Evolutionary conservation across 495 filamentous ascomycete genomes (phyloP).

Genomic region (Aspergillus affinis): DNA sequence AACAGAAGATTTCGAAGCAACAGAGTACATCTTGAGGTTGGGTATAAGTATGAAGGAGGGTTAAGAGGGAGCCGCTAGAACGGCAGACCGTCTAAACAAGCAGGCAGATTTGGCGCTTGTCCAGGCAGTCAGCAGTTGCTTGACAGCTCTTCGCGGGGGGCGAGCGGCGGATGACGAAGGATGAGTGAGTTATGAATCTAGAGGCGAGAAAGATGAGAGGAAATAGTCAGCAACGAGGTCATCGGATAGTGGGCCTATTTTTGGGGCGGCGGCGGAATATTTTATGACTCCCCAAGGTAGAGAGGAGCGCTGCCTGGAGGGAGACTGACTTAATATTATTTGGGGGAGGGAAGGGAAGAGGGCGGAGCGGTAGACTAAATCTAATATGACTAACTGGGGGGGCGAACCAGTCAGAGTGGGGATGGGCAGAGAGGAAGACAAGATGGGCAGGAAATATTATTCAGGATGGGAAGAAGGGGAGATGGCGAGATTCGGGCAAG

Average conservation of each 20-base stretch:
- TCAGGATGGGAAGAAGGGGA: constrained; percentile 12
- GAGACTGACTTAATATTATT: background rate
- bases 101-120: constrained; percentile 27
- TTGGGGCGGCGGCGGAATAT: background rate
- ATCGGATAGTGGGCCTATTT: constrained; percentile 7
- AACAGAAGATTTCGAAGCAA: constrained; percentile 26
- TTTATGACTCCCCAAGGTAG: constrained; percentile 25
- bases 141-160: background rate
- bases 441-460: constrained; percentile 2
- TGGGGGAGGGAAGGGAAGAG: background rate
- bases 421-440: background rate
- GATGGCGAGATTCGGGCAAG: constrained; percentile 14
- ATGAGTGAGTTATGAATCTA: constrained; percentile 1
- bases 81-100: constrained; percentile 25
- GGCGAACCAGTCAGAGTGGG: constrained; percentile 14
- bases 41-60: constrained; percentile 15
- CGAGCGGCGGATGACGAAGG: background rate
- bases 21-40: constrained; percentile 35
- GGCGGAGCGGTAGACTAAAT: constrained; percentile 18
- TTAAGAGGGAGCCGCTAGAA: constrained; percentile 26
- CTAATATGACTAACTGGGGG: constrained; percentile 19
- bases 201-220: constrained; percentile 8
- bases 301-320: constrained; percentile 21
- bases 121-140: constrained; percentile 25
- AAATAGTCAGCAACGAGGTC: constrained; percentile 21